phyloP scores from a whole-genome alignment of 2,329 filamentous ascomycete genomes.

The Leptographium flavum region DNA sequence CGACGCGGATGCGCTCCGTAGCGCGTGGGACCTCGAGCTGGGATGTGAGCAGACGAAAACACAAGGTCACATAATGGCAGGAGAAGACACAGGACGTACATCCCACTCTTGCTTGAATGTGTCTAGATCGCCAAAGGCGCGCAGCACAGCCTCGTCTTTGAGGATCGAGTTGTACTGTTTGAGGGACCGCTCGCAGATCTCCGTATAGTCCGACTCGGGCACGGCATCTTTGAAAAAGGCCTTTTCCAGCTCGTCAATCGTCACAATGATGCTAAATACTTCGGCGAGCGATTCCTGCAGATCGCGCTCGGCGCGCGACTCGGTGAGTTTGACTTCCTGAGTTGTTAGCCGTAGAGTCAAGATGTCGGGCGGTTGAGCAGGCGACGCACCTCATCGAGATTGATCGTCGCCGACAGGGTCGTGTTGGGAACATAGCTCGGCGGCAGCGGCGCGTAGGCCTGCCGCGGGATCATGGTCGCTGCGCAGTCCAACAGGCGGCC shows the following conservation, averaged over 20 bases:
- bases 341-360: background rate
- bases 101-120: conserved; percentile 87
- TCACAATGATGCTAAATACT: conserved; percentile 94
- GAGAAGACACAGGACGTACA: conserved; percentile 29
- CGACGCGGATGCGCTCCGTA: conserved; percentile 81
- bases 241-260: conserved; percentile 87
- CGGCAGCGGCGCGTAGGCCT: conserved; percentile 78
- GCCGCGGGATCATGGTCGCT: conserved; percentile 38
- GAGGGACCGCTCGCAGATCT: conserved; percentile 83
- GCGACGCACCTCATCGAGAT: conserved; percentile 62
- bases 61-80: background rate
- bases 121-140: conserved; percentile 75
- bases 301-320: conserved; percentile 77
- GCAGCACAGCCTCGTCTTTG: conserved; percentile 79
- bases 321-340: conserved; percentile 84
- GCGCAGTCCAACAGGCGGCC: conserved; percentile 1
- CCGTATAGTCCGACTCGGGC: conserved; percentile 81
- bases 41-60: background rate
- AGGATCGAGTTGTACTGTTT: conserved; percentile 96
- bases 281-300: conserved; percentile 92
- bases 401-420: conserved; percentile 74
- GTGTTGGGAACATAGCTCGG: conserved; percentile 85
- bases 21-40: conserved; percentile 90
- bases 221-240: conserved; percentile 94
- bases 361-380: too few species aligned